Evolutionary conservation across 2,329 filamentous ascomycete species (phyloP).

Genomic region (Colletotrichum tropicicola): DNA sequence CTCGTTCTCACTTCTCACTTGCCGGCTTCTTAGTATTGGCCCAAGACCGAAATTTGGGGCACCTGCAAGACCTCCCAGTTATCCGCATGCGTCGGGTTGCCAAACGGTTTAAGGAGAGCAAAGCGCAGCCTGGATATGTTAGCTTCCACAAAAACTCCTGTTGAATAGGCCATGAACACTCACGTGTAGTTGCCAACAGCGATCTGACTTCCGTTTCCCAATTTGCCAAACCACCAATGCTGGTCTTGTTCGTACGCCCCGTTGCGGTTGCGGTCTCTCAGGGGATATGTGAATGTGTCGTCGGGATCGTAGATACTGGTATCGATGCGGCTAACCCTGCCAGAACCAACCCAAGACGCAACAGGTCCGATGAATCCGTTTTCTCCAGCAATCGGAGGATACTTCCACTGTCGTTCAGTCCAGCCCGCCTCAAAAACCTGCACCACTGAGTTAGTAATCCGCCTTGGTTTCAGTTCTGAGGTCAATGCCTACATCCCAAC

Average conservation of each 20-base stretch:
- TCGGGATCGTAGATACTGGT: constrained; percentile 33
- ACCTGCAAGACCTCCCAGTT: too few relatives aligned
- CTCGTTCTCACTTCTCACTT: too few relatives aligned
- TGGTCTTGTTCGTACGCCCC: constrained; percentile 23
- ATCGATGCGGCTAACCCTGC: too few relatives aligned
- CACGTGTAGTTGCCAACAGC: constrained; percentile 51
- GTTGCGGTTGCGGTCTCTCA: constrained; percentile 31
- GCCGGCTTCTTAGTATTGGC: too few relatives aligned
- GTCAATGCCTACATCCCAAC: constrained; percentile 33
- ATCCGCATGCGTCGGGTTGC: too few relatives aligned
- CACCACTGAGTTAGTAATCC: neutral
- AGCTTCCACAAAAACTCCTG: too few relatives aligned
- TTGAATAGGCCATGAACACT: too few relatives aligned
- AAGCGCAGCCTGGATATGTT: too few relatives aligned
- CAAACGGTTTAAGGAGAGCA: too few relatives aligned
- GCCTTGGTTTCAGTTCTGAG: neutral
- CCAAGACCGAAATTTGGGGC: too few relatives aligned
- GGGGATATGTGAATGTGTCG: constrained; percentile 36
- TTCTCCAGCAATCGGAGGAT: constrained; percentile 48
- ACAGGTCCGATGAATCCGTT: constrained; percentile 52
- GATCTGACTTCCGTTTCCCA: constrained; percentile 52
- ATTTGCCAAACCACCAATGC: constrained; percentile 53
- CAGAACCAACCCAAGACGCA: constrained; percentile 31
- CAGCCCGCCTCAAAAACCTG: constrained; percentile 49
- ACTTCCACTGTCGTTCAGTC: constrained; percentile 50